Percentiles rank a stretch among this genome's conserved stretches.
These are phyloP conservation scores for Pythium diclinum DNA, from an alignment of 352 stramenopile species.

Conservation along the genomic window DNA sequence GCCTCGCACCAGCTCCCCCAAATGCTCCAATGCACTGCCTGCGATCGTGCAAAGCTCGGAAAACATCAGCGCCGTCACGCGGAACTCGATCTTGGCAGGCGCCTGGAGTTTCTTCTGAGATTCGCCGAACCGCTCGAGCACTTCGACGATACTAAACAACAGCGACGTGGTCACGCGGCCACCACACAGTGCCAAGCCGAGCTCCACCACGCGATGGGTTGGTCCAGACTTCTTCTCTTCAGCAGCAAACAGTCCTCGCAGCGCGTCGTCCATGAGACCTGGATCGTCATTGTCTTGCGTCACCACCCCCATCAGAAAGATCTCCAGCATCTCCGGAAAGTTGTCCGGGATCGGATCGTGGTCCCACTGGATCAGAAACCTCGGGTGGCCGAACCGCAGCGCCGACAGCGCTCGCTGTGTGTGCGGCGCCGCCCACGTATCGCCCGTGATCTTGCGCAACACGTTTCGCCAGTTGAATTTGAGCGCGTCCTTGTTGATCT, in stretches of 20 bases:
- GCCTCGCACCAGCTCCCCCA: constrained; percentile 9
- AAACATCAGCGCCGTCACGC: constrained; percentile 21
- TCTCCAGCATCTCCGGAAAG: constrained; percentile 16
- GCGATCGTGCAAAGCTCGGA: constrained; percentile 16
- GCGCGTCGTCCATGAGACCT: background rate
- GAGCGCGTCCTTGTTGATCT: background rate
- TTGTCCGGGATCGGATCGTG: constrained; percentile 22
- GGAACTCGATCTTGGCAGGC: constrained; percentile 16
- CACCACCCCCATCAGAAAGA: constrained; percentile 13
- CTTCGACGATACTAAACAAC: constrained; percentile 23
- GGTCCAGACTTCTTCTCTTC: background rate
- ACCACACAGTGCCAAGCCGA: constrained; percentile 16
- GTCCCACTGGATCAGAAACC: constrained; percentile 25
- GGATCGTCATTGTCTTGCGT: background rate
- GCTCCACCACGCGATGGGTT: constrained; percentile 15
- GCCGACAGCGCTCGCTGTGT: constrained; percentile 11
- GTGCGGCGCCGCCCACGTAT: constrained; percentile 12
- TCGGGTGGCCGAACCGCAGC: constrained; percentile 21
- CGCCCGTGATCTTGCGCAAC: constrained; percentile 15
- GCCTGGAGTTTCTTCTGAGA: background rate
- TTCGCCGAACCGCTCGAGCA: constrained; percentile 23
- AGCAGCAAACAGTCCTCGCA: background rate
- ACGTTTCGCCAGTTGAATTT: constrained; percentile 11
- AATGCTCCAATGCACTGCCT: constrained; percentile 18
- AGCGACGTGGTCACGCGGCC: constrained; percentile 21